Base-by-base conservation (phyloP, 2,329 filamentous ascomycete genomes). In the Bipolaris zeicola region DNA sequence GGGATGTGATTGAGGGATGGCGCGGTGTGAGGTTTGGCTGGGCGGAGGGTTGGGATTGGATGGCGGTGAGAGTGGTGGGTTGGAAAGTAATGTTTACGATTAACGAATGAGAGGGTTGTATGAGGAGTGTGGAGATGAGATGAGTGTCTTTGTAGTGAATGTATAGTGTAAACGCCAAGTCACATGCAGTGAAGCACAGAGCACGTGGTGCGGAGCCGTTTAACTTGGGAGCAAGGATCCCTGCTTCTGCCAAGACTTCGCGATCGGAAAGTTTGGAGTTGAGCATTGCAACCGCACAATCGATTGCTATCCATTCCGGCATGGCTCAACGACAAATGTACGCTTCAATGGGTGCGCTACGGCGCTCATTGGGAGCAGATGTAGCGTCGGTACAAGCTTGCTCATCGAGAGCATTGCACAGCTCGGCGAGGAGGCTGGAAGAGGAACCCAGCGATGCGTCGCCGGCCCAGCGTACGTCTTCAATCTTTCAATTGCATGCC, bases 281-380 rank as follows among this genome's bases (percentile, higher is more conserved):
- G 43, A 37, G 28, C 44, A 50, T 49, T 47, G 22, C 14, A 55
- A 61, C 61, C 31, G 44, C 52, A 61, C 45, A 39, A 52, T 36
- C 18, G 34, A 55, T 36, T 20, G 43, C 60, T 64, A 65, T 60
- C 52, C 61, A 62, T 55, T 57, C 62, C 62, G 61, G 60, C 67
- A 76, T 76, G 73, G 70, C 70, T 54, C 71, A 71, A 57, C 71
- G 66, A 63, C 67, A 69, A 49, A 58, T 73, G 53, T 70, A 68
- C 69, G 68, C 72, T n/a, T 69, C 73, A 52, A 61, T 72, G 65
- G 71, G 71, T 55, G 61, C 62, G 16, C 55, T 74, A 46, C 50
- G 68, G 55, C 67, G 68, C 38, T 65, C 63, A 8, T 33, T 74
- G 2, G 34, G 44, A 24, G 60, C 51, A 20, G 67, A 73, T 24